Conservation (phyloP, 768 basidiomycete genomes). For the Gelatoporia subvermispora region DNA sequence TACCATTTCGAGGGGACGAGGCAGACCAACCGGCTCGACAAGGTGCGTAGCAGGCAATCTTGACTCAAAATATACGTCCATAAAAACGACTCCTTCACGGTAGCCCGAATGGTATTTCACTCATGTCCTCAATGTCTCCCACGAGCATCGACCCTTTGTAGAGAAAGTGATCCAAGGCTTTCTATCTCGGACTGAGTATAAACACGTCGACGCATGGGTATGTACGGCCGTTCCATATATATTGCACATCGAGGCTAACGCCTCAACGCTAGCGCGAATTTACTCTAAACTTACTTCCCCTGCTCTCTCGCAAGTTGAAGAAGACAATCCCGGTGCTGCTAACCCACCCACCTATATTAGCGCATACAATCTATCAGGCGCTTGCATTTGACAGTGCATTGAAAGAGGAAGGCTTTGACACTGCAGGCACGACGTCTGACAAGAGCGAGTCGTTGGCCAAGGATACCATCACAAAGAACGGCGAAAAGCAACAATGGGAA, state of each 20-base stretch:
- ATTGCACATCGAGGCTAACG: not conserved
- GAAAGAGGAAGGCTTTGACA: constrained; percentile 65
- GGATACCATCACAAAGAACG: constrained; percentile 16
- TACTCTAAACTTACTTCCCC: constrained; percentile 67
- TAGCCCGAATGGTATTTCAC: constrained; percentile 98
- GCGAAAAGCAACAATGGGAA: constrained; percentile 45
- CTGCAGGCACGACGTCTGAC: constrained; percentile 46
- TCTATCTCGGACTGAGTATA: constrained; percentile 57
- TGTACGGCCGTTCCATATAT: not conserved
- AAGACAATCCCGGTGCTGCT: constrained; percentile 72
- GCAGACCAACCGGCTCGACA: constrained; percentile 88
- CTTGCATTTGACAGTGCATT: constrained; percentile 81
- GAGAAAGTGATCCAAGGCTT: constrained; percentile 68
- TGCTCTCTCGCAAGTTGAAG: constrained; percentile 71
- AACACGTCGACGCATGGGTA: constrained; percentile 73
- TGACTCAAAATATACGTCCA: too few species aligned
- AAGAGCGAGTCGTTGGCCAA: constrained; percentile 17
- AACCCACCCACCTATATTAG: constrained; percentile 76
- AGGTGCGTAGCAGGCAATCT: constrained; percentile 41
- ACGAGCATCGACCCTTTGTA: constrained; percentile 83
- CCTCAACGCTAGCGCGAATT: constrained; percentile 66
- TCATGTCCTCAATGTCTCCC: constrained; percentile 80
- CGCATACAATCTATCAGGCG: constrained; percentile 94
- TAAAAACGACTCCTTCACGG: not conserved
- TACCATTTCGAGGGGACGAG: constrained; percentile 90